Percentiles rank a stretch among this genome's conserved stretches.
Conservation (phyloP, 1,284 basidiomycete genomes). For the Cystobasidium pallidum region DNA sequence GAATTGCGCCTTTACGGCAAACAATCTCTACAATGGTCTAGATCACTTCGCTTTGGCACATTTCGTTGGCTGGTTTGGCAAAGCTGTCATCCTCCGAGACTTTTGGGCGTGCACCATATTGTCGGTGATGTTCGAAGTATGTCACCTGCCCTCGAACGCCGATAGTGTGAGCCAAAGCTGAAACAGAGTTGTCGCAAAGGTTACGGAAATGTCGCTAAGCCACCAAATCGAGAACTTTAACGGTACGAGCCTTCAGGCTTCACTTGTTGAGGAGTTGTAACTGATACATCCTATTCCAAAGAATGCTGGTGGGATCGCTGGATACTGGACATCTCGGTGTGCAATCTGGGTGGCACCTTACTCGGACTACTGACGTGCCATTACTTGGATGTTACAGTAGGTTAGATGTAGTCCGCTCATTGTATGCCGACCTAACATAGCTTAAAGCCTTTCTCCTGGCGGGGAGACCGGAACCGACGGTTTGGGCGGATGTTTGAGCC, state of each 20-base stretch:
- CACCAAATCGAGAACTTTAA: conserved; percentile 81
- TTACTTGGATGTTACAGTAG: conserved; percentile 74
- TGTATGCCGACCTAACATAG: background rate
- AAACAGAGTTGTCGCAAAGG: background rate
- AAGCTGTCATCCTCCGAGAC: conserved; percentile 78
- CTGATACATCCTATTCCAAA: conserved; percentile 67
- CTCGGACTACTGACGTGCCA: conserved; percentile 79
- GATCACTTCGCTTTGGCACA: conserved; percentile 83
- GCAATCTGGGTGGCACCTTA: conserved; percentile 83
- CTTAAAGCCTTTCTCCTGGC: conserved; percentile 61
- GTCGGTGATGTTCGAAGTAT: conserved; percentile 73
- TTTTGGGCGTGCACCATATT: conserved; percentile 88
- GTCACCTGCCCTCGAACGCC: background rate
- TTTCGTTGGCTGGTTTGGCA: conserved; percentile 80
- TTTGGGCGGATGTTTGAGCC: conserved; percentile 70
- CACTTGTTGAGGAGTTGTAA: conserved; percentile 68
- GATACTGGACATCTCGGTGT: conserved; percentile 63
- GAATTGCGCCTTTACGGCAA: conserved; percentile 29
- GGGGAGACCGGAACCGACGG: conserved; percentile 71
- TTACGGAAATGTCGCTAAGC: conserved; percentile 59
- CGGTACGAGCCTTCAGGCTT: conserved; percentile 54
- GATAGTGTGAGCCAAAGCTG: background rate
- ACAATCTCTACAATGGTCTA: conserved; percentile 65
- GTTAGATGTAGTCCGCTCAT: background rate
- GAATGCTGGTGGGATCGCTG: conserved; percentile 43